Conservation (phyloP, 257 asterid genomes). For the Nicotiana tabacum region DNA sequence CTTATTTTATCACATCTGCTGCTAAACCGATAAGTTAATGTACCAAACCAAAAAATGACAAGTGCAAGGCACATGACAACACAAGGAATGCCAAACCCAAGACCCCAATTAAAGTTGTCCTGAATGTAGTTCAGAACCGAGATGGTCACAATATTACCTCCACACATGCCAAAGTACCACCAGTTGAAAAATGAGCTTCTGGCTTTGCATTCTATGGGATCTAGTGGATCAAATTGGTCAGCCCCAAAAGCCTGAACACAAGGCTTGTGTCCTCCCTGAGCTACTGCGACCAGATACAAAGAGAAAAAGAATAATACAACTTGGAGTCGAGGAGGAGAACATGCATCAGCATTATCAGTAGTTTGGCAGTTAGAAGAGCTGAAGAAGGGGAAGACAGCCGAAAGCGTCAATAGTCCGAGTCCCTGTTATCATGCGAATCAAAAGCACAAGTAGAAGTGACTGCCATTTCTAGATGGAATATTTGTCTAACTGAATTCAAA, state of each 20-base stretch:
- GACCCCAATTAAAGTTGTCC: constrained; percentile 67
- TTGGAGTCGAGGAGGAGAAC: constrained; percentile 45
- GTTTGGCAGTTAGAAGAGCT: constrained; percentile 28
- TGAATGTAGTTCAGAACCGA: constrained; percentile 51
- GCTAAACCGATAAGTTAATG: constrained; percentile 47
- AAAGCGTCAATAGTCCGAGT: constrained; percentile 31
- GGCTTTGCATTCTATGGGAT: constrained; percentile 48
- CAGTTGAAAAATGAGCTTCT: constrained; percentile 78
- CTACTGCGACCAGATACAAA: constrained; percentile 47
- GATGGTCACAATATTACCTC: constrained; percentile 34
- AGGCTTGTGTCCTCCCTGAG: constrained; percentile 76
- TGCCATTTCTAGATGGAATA: not conserved
- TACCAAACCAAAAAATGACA: constrained; percentile 43
- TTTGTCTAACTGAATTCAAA: not conserved
- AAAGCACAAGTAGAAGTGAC: not conserved
- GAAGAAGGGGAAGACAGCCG: constrained; percentile 33
- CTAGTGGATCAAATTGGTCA: constrained; percentile 59
- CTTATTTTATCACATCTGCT: constrained; percentile 25
- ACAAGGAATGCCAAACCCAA: constrained; percentile 76
- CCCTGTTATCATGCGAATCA: constrained; percentile 4
- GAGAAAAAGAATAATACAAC: constrained; percentile 50
- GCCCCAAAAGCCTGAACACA: constrained; percentile 75
- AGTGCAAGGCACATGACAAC: constrained; percentile 51
- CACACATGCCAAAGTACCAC: constrained; percentile 54
- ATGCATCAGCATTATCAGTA: constrained; percentile 11